These are phyloP conservation scores for Globisporangium apiculatum DNA, from an alignment of 352 stramenopile genomes.

Conservation along the genomic window DNA sequence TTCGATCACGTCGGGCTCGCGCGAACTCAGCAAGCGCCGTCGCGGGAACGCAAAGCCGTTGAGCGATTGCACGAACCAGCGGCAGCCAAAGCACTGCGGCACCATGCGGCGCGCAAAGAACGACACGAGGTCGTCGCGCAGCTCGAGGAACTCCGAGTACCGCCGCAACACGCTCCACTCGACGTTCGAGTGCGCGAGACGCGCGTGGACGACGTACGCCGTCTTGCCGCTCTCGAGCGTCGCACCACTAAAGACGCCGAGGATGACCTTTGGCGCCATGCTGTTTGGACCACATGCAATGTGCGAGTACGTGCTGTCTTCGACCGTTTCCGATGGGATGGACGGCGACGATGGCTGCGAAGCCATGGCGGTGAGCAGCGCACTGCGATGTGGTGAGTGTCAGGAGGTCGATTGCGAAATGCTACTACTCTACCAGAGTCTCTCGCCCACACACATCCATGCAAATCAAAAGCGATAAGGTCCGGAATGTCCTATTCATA, in stretches of 20 bases:
- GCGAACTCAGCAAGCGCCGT: conserved; percentile 50
- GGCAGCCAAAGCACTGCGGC: conserved; percentile 67
- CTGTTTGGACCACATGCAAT: conserved; percentile 45
- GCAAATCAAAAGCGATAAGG: too few species aligned
- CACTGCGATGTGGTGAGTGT: too few species aligned
- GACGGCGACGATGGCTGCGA: too few species aligned
- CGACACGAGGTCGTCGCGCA: conserved; percentile 42
- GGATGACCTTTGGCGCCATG: conserved; percentile 44
- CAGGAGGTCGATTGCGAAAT: too few species aligned
- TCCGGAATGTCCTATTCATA: too few species aligned
- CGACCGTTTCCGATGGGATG: neutral
- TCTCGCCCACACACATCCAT: too few species aligned
- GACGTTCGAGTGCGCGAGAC: conserved; percentile 26
- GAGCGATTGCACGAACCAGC: conserved; percentile 63
- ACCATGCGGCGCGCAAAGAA: conserved; percentile 35
- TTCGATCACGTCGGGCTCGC: conserved; percentile 29
- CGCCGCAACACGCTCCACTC: conserved; percentile 60
- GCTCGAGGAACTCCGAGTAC: conserved; percentile 64
- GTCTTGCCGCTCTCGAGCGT: conserved; percentile 19
- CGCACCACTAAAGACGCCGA: conserved; percentile 23
- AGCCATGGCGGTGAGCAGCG: too few species aligned
- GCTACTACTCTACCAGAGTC: too few species aligned
- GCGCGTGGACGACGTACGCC: conserved; percentile 37
- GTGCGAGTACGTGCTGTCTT: conserved; percentile 28
- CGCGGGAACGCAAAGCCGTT: conserved; percentile 52